A percentile compares a stretch with the other conserved stretches of the same genome.
phyloP scores from a whole-genome alignment of 768 basidiomycete species.

The Panaeolus cyanescens region DNA sequence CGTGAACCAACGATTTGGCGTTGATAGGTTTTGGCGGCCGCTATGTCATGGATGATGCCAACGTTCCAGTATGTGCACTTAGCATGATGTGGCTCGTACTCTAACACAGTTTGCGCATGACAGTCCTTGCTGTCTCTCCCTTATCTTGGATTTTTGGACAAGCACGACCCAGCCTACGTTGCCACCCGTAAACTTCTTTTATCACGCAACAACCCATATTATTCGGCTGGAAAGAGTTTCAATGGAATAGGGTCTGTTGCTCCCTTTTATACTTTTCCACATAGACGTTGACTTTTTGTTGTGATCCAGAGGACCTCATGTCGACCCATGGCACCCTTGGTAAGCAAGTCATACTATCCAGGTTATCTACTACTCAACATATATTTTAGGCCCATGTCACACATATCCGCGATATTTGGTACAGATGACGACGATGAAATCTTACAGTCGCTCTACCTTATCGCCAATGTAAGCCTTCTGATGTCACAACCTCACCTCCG shows the following conservation, averaged over 20 bases:
- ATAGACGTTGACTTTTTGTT: neutral
- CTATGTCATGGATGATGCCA: constrained; percentile 86
- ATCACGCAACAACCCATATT: constrained; percentile 73
- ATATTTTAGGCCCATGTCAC: constrained; percentile 72
- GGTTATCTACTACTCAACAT: neutral
- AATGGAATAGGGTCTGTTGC: constrained; percentile 68
- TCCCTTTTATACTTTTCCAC: neutral
- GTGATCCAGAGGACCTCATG: constrained; percentile 69
- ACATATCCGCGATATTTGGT: constrained; percentile 72
- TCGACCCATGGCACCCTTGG: constrained; percentile 75
- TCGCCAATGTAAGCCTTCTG: constrained; percentile 60
- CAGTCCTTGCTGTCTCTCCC: constrained; percentile 79
- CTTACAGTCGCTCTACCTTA: constrained; percentile 55
- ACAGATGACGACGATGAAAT: constrained; percentile 76
- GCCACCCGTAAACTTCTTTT: constrained; percentile 65
- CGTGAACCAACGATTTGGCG: neutral
- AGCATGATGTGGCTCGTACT: neutral
- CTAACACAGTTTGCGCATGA: neutral
- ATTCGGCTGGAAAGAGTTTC: constrained; percentile 60
- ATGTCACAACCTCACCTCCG: neutral
- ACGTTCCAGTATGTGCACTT: constrained; percentile 63
- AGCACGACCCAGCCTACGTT: constrained; percentile 55
- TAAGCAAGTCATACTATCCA: constrained; percentile 20
- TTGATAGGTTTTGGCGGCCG: constrained; percentile 60
- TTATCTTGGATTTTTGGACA: constrained; percentile 77